A percentile compares a stretch with the other conserved stretches of the same genome.
These are phyloP conservation scores for Jaenimonas drosophilae DNA, from an alignment of 208 protist species.

Conservation along the genomic window DNA sequence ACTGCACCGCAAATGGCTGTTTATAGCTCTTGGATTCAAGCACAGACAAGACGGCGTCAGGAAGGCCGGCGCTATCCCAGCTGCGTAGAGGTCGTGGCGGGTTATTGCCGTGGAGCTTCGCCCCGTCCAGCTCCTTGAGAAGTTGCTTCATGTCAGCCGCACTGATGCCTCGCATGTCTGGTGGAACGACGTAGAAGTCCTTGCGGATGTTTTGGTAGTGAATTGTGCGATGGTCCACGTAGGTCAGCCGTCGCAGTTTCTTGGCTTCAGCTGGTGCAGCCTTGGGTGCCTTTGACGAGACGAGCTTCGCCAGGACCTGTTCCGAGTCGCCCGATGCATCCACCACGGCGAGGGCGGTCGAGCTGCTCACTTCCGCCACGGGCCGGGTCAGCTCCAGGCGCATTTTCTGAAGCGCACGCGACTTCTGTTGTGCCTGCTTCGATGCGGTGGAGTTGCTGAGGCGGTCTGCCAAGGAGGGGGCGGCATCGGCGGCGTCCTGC, in stretches of 20 bases:
- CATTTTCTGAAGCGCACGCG: constrained; percentile 30
- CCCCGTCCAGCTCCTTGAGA: constrained; percentile 68
- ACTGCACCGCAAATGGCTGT: constrained; percentile 84
- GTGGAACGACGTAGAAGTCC: constrained; percentile 77
- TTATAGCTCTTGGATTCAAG: constrained; percentile 40
- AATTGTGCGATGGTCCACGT: constrained; percentile 58
- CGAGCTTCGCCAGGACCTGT: constrained; percentile 24
- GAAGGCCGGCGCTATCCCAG: constrained; percentile 74
- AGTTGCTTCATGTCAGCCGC: constrained; percentile 47
- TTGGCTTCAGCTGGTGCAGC: constrained; percentile 34
- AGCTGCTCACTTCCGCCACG: constrained; percentile 17
- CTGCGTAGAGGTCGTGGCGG: constrained; percentile 60
- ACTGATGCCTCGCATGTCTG: constrained; percentile 49
- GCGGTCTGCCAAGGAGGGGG: neutral
- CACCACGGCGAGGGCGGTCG: constrained; percentile 56
- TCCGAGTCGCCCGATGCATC: constrained; percentile 66
- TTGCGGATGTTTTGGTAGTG: constrained; percentile 53
- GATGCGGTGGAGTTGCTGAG: no score
- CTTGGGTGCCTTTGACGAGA: constrained; percentile 44
- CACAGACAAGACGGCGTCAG: constrained; percentile 51
- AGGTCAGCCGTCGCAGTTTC: constrained; percentile 60
- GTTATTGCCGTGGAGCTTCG: constrained; percentile 45
- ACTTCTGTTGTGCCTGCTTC: no score
- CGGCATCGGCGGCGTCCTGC: neutral
- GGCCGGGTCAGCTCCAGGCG: constrained; percentile 42